Conservation (phyloP, 345 rosid genomes). For the Balakata baccata region DNA sequence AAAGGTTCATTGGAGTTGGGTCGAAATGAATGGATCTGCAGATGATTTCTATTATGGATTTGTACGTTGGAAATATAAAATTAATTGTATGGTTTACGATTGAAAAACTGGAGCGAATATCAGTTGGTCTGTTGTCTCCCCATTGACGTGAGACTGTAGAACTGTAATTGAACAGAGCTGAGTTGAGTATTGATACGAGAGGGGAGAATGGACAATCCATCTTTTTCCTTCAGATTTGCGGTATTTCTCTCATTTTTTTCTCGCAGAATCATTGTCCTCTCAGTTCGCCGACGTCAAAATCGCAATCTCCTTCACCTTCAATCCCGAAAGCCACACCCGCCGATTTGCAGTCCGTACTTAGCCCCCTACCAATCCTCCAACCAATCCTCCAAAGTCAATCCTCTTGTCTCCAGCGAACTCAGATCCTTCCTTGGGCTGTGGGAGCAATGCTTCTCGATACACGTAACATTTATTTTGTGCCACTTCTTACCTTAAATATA, state of each 20-base stretch:
- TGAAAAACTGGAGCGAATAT: background rate
- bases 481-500: no score
- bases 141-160: no score
- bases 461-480: no score
- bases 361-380: constrained; percentile 46
- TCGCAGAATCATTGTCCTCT: constrained; percentile 39
- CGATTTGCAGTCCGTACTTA: constrained; percentile 70
- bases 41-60: no score
- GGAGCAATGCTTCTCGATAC: no score
- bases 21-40: no score
- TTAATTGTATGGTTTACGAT: no score
- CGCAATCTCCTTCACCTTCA: constrained; percentile 21
- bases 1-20: no score
- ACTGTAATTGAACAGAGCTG: no score
- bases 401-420: constrained; percentile 51
- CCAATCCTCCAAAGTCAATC: constrained; percentile 47
- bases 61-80: no score
- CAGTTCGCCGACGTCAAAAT: constrained; percentile 15
- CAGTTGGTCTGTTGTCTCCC: background rate
- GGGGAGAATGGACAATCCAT: constrained; percentile 31
- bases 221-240: constrained; percentile 37
- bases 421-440: constrained; percentile 65
- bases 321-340: constrained; percentile 64
- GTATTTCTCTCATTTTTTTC: constrained; percentile 51
- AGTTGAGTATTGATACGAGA: no score